These are phyloP conservation scores for Irpex rosettiformis DNA, from an alignment of 1,284 basidiomycete genomes.

Conservation along the genomic window DNA sequence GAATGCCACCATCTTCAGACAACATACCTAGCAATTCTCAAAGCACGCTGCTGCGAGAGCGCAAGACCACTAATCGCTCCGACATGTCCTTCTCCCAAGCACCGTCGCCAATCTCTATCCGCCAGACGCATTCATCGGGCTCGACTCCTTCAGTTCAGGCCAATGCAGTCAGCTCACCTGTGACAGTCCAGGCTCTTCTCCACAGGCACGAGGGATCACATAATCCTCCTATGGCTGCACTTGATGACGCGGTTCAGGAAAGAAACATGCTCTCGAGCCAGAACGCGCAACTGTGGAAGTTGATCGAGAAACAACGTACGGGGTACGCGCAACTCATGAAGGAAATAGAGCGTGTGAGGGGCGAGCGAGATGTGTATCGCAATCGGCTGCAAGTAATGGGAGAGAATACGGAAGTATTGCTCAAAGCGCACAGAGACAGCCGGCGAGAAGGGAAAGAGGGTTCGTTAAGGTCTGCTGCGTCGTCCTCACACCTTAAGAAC, in stretches of 20 bases:
- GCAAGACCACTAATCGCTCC: constrained; percentile 16
- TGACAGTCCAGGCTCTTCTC: constrained; percentile 57
- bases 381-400: constrained; percentile 42
- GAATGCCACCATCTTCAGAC: not conserved
- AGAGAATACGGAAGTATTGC: constrained; percentile 33
- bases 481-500: constrained; percentile 26
- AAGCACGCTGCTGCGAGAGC: constrained; percentile 10
- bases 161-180: constrained; percentile 28
- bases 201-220: constrained; percentile 44
- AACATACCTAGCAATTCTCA: constrained; percentile 1
- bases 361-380: constrained; percentile 73
- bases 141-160: constrained; percentile 26
- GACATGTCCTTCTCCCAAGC: constrained; percentile 19
- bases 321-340: constrained; percentile 72
- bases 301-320: constrained; percentile 82
- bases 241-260: constrained; percentile 72
- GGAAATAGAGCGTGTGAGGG: constrained; percentile 77
- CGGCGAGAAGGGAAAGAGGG: constrained; percentile 26
- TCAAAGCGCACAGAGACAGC: constrained; percentile 29
- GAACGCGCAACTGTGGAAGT: constrained; percentile 88
- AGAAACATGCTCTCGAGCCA: constrained; percentile 76
- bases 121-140: constrained; percentile 23
- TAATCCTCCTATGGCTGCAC: constrained; percentile 61
- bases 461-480: constrained; percentile 24
- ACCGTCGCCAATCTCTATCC: constrained; percentile 21